phyloP scores from a whole-genome alignment of 225 moss, liverwort and hornwort genomes.

The Takakia lepidozioides region DNA sequence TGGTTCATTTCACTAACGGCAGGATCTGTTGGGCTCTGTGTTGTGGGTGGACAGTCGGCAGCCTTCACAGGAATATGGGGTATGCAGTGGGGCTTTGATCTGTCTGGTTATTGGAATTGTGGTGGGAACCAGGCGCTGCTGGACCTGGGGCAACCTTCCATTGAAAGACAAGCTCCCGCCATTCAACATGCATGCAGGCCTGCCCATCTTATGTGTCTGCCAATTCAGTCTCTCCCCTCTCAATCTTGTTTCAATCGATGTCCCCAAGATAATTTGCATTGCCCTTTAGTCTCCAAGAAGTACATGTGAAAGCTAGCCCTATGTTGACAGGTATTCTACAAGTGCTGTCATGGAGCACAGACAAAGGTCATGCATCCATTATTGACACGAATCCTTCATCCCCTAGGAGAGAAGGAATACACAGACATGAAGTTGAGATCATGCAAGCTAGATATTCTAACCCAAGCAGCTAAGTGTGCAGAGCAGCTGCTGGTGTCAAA shows the following conservation, averaged over 20 bases:
- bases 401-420: background rate
- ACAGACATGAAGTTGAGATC: too few relatives aligned
- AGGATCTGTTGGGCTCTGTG: too few relatives aligned
- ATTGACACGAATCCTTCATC: background rate
- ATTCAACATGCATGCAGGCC: constrained; percentile 6
- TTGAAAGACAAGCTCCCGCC: constrained; percentile 1
- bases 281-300: too few relatives aligned
- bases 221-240: constrained; percentile 12
- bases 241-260: background rate
- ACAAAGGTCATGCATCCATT: too few relatives aligned
- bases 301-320: too few relatives aligned
- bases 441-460: constrained; percentile 8
- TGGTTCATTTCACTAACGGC: too few relatives aligned
- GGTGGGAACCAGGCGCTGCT: constrained; percentile 7
- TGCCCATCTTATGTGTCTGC: constrained; percentile 13
- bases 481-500: constrained; percentile 11
- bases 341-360: too few relatives aligned
- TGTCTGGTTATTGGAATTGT: constrained; percentile 13
- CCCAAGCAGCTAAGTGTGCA: constrained; percentile 18
- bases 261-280: too few relatives aligned
- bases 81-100: constrained; percentile 8
- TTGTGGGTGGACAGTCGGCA: constrained; percentile 18
- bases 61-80: constrained; percentile 22
- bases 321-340: too few relatives aligned
- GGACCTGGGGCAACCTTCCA: background rate